These are phyloP conservation scores for Colletotrichum gloeosporioides DNA, from an alignment of 2,329 filamentous ascomycete species.

Conservation along the genomic window DNA sequence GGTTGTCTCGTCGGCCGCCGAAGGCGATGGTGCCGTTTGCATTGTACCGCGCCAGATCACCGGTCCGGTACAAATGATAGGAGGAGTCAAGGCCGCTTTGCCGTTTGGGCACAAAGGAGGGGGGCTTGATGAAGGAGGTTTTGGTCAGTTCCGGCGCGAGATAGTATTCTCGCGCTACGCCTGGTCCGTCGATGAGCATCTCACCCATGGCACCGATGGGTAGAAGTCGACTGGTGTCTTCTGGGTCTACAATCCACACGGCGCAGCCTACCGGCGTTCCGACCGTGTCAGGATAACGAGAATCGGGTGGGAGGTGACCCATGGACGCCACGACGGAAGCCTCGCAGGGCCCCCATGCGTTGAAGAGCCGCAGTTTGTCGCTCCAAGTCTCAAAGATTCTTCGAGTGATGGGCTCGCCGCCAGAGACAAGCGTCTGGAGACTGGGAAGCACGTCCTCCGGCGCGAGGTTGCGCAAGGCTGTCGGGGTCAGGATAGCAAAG, in stretches of 20 bases:
- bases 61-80: not conserved
- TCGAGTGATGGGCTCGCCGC: slow-evolving; percentile 23
- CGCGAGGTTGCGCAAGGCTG: not conserved
- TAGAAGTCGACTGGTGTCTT: not conserved
- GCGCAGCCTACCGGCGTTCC: not conserved
- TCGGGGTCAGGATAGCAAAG: not conserved
- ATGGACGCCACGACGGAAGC: not conserved
- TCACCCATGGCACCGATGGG: not conserved
- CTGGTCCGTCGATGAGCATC: not conserved
- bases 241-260: not conserved
- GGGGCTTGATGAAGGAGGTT: not conserved
- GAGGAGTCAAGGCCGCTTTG: not conserved
- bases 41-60: not conserved
- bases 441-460: not conserved
- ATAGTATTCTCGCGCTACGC: not conserved
- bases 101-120: not conserved
- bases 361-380: slow-evolving; percentile 4
- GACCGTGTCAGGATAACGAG: not conserved
- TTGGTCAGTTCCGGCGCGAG: not conserved
- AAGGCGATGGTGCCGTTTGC: not conserved
- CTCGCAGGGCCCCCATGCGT: slow-evolving; percentile 25
- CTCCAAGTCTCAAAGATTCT: slow-evolving; percentile 14
- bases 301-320: not conserved
- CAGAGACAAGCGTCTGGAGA: slow-evolving; percentile 17
- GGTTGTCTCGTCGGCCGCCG: slow-evolving; percentile 52